These are phyloP conservation scores for Anisodus acutangulus DNA, from an alignment of 257 asterid genomes.

Conservation along the genomic window DNA sequence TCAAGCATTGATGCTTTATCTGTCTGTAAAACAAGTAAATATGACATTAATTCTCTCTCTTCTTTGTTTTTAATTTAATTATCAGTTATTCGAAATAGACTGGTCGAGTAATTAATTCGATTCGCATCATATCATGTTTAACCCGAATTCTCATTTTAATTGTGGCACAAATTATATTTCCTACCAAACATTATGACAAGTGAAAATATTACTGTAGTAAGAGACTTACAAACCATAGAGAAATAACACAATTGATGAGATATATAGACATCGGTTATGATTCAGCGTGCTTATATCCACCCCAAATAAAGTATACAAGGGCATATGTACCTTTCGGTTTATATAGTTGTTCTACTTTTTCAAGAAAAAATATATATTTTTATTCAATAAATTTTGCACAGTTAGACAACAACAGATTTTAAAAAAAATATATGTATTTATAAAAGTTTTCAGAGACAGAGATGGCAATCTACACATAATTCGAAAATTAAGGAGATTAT, in stretches of 20 bases:
- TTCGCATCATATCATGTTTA: too few relatives aligned
- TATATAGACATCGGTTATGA: too few relatives aligned
- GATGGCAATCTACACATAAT: neutral
- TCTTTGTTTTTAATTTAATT: too few relatives aligned
- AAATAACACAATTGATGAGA: neutral
- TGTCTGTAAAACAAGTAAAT: constrained; percentile 45
- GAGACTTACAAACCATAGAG: neutral
- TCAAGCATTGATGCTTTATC: constrained; percentile 90
- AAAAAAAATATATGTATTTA: neutral
- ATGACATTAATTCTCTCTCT: neutral
- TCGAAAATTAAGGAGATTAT: neutral
- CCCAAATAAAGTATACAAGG: neutral
- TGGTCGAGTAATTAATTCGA: too few relatives aligned
- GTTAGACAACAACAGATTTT: too few relatives aligned
- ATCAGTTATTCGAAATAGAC: neutral
- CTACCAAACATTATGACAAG: neutral
- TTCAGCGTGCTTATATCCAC: neutral
- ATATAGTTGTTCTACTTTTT: neutral
- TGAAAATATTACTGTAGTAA: neutral
- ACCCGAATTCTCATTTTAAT: neutral
- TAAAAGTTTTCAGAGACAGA: neutral
- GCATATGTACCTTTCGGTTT: neutral
- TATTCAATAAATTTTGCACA: too few relatives aligned
- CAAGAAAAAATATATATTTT: neutral
- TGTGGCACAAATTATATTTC: neutral